Conservation (phyloP, 148 eudicot species). For the Fallopia convolvulus region DNA sequence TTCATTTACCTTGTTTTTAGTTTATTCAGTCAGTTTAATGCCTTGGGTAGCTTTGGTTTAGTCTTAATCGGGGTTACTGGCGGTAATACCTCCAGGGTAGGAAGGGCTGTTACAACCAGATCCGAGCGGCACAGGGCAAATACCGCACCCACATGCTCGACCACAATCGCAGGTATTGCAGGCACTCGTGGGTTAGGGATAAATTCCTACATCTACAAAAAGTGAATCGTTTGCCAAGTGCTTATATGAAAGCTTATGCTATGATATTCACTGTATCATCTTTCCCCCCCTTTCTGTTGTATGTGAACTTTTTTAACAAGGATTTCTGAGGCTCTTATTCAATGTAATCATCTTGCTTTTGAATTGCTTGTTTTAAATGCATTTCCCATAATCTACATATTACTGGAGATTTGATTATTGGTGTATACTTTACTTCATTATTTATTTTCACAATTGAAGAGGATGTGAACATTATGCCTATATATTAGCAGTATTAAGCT, state of each 20-base stretch:
- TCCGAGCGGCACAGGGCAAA: too few relatives aligned
- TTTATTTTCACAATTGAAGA: background rate
- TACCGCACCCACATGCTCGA: too few relatives aligned
- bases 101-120: too few relatives aligned
- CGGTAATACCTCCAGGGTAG: too few relatives aligned
- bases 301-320: background rate
- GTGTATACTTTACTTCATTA: background rate
- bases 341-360: background rate
- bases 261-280: background rate
- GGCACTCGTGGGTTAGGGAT: too few relatives aligned
- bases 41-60: too few relatives aligned
- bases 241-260: background rate
- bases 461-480: background rate
- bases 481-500: background rate
- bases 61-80: too few relatives aligned
- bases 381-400: background rate
- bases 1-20: too few relatives aligned
- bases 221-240: background rate
- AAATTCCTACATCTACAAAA: background rate
- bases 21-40: too few relatives aligned
- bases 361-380: background rate
- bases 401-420: background rate
- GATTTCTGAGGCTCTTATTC: background rate
- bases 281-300: background rate
- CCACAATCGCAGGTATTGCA: too few relatives aligned